Evolutionary conservation across 495 filamentous ascomycete species (phyloP).

Genomic region (Achaetomiella virescens): DNA sequence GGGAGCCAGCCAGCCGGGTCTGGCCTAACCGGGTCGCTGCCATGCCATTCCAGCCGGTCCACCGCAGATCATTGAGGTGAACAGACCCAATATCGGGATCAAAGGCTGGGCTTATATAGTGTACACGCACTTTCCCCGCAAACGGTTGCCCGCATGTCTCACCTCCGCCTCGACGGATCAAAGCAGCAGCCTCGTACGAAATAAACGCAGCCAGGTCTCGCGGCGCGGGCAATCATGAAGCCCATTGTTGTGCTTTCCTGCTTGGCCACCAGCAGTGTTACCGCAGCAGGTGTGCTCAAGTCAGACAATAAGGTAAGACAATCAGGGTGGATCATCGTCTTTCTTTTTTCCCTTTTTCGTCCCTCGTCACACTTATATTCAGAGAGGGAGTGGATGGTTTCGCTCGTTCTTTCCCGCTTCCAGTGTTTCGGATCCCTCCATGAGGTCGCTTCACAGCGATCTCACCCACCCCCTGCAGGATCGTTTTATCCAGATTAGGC

Average conservation of each 20-base stretch:
- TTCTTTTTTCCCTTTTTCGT: not conserved
- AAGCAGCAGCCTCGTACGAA: not conserved
- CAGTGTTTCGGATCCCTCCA: not conserved
- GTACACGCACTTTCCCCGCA: not conserved
- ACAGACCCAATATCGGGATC: not conserved
- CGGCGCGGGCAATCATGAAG: slow-evolving; percentile 15
- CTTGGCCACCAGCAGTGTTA: slow-evolving; percentile 16
- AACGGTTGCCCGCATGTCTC: not conserved
- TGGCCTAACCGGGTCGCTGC: not conserved
- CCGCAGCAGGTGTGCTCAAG: slow-evolving; percentile 8
- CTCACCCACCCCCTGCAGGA: slow-evolving; percentile 9
- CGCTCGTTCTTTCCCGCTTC: not conserved
- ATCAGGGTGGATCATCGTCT: not conserved
- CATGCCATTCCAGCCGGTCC: not conserved
- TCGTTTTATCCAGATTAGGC: slow-evolving; percentile 13
- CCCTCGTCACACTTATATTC: not conserved
- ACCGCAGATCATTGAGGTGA: not conserved
- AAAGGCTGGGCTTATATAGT: not conserved
- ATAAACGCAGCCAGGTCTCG: not conserved
- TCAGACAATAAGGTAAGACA: slow-evolving; percentile 9
- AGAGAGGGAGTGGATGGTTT: not conserved
- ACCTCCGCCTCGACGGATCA: not conserved
- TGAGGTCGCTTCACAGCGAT: not conserved
- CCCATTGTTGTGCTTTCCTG: slow-evolving; percentile 14
- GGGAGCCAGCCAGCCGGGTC: too few species aligned